These are phyloP conservation scores for Aristolochia californica DNA, from an alignment of 164 flowering plant genomes.

Conservation along the genomic window DNA sequence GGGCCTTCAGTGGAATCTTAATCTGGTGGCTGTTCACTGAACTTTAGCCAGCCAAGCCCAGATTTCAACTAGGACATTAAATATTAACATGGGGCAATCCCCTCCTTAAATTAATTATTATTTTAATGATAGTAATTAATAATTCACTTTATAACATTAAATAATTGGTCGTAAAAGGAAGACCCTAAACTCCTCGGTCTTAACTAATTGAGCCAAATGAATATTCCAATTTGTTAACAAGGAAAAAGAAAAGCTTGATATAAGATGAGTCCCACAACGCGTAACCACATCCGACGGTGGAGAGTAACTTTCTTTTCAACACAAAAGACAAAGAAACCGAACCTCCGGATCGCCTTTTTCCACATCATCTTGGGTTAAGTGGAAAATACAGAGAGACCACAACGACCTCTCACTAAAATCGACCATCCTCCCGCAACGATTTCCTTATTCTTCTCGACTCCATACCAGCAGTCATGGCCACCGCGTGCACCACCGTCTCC, in stretches of 20 bases:
- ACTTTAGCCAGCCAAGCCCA: neutral
- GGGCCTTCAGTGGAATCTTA: neutral
- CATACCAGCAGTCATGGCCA: constrained; percentile 14
- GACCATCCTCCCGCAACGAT: constrained; percentile 5
- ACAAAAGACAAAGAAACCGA: neutral
- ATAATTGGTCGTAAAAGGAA: too few relatives aligned
- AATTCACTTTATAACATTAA: too few relatives aligned
- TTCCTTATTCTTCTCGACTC: constrained; percentile 7
- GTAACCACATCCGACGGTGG: too few relatives aligned
- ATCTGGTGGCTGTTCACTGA: neutral
- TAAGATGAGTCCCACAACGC: too few relatives aligned
- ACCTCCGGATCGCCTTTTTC: neutral
- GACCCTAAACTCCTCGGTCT: too few relatives aligned
- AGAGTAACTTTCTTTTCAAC: neutral
- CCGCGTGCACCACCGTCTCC: constrained; percentile 23
- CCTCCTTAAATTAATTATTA: too few relatives aligned
- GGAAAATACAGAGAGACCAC: constrained; percentile 3
- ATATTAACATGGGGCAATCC: neutral
- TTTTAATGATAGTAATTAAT: too few relatives aligned
- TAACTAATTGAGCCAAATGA: too few relatives aligned
- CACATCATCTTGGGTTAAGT: neutral
- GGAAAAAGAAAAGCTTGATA: too few relatives aligned
- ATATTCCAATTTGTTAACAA: too few relatives aligned
- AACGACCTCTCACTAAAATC: constrained; percentile 4
- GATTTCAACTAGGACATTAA: too few relatives aligned